These are phyloP conservation scores for Myrmaecium sp. DNA, from an alignment of 2,329 filamentous ascomycete species.

Conservation along the genomic window DNA sequence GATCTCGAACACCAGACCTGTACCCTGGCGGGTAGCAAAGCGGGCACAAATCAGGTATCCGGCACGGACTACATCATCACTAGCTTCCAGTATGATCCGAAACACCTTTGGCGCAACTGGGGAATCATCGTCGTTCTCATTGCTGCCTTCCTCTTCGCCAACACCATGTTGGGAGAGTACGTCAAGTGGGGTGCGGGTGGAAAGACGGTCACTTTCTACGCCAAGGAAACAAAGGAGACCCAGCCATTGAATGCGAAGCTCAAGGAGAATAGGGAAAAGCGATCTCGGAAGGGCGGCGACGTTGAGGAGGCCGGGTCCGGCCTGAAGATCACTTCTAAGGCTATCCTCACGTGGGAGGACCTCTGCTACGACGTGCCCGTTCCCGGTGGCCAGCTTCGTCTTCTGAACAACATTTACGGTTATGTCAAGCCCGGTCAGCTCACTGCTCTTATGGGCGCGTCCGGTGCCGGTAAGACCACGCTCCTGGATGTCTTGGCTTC, in stretches of 20 bases:
- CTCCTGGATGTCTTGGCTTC: slow-evolving; percentile 59
- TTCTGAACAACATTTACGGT: slow-evolving; percentile 54
- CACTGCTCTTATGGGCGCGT: slow-evolving; percentile 65
- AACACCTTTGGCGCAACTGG: slow-evolving; percentile 67
- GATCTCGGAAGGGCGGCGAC: slow-evolving; percentile 25
- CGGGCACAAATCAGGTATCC: slow-evolving; percentile 46
- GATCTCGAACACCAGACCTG: slow-evolving; percentile 65
- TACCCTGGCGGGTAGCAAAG: slow-evolving; percentile 54
- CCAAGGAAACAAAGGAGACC: slow-evolving; percentile 50
- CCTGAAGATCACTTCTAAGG: slow-evolving; percentile 35
- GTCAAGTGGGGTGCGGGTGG: slow-evolving; percentile 65
- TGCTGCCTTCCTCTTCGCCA: slow-evolving; percentile 51
- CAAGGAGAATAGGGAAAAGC: slow-evolving; percentile 39
- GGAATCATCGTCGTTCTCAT: slow-evolving; percentile 67
- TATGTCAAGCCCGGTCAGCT: slow-evolving; percentile 68
- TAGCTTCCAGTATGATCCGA: slow-evolving; percentile 48
- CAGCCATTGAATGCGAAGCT: slow-evolving; percentile 49
- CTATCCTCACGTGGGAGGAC: slow-evolving; percentile 53
- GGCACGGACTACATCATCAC: slow-evolving; percentile 53
- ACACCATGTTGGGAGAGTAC: slow-evolving; percentile 63
- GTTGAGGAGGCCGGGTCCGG: slow-evolving; percentile 25
- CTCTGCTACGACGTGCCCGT: slow-evolving; percentile 69
- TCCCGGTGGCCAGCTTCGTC: slow-evolving; percentile 52
- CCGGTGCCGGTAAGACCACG: slow-evolving; percentile 71
- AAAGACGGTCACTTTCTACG: slow-evolving; percentile 63